Evolutionary conservation across 225 moss, liverwort and hornwort species (phyloP), one percentile per base, ranked within the genome.

Genomic region (Antitrichia curtipendula): DNA sequence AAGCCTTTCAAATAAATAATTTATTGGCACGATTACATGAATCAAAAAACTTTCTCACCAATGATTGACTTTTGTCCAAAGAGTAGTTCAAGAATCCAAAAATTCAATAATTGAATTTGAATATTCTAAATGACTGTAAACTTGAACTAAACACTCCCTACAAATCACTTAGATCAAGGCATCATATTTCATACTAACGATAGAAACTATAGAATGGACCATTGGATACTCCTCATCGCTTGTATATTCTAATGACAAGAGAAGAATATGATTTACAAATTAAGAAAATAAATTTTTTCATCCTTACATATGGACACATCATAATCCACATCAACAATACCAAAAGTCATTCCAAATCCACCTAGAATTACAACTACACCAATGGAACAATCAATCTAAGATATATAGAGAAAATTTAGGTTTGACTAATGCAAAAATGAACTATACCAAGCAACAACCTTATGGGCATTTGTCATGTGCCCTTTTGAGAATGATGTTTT

Each of bases 211-310:
- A 19, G 0, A 11, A 18, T 7, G 1, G 12, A 78, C 4, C 2
- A 0, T 40, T 58, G 12, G 18, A 12, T 28, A 57, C 2, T 27
- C 10, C 12, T 19, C 9, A 27, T 56, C 0, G 1, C 3, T 53
- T 76, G 4, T 50, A 15, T 54, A 15, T 54, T 4, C 2, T 9
- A 24, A 76, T 54, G 22, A 52, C 0, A 54, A 77, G 4, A n/a
- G 1, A 56, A 4, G 5, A 57, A n/a, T 0, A n/a, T 4, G 0
- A 38, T n/a, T n/a, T n/a, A 45, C 0, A 78, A 31, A 3, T 31
- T 49, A 18, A 47, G 3, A 5, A 21, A 32, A 50, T 7, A 16
- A 18, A 13, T 2, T 1, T 7, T 32, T 2, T 50, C 21, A 50
- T 31, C 2, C 7, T 19, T 50, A 21, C 20, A 32, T 7, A 13